Conservation (phyloP, 257 asterid genomes). For the Thymus quinquecostatus region DNA sequence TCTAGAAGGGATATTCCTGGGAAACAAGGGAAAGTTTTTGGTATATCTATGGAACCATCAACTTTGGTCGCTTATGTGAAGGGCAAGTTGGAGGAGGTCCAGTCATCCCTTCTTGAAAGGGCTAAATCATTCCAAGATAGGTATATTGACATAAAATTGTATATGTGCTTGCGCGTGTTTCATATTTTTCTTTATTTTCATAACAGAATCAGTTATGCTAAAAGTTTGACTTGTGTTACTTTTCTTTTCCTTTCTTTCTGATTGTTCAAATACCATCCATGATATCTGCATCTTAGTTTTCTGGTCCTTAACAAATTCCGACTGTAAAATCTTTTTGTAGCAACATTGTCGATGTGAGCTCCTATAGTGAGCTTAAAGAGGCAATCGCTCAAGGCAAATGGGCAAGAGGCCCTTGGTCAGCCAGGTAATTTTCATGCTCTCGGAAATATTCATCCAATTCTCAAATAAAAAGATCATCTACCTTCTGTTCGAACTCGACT, state of each 20-base stretch:
- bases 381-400: conserved; percentile 92
- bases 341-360: conserved; percentile 86
- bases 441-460: conserved; percentile 6
- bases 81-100: conserved; percentile 74
- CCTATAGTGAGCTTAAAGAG: conserved; percentile 88
- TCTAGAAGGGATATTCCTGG: conserved; percentile 96
- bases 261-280: neutral
- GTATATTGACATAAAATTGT: conserved; percentile 41
- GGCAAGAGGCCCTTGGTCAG: conserved; percentile 99
- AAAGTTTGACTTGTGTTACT: neutral
- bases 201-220: too few relatives aligned
- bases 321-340: conserved; percentile 42
- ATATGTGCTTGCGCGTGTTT: neutral
- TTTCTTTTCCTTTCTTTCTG: neutral
- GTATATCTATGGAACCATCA: conserved; percentile 89
- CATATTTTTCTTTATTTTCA: neutral
- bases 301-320: conserved; percentile 32
- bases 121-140: conserved; percentile 82
- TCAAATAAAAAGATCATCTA: neutral
- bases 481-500: neutral
- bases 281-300: conserved; percentile 1
- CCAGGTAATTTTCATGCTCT: conserved; percentile 55
- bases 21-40: conserved; percentile 92
- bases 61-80: conserved; percentile 67
- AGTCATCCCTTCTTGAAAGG: conserved; percentile 69